Conservation (phyloP, 257 asterid genomes). For the Nicotiana paniculata region DNA sequence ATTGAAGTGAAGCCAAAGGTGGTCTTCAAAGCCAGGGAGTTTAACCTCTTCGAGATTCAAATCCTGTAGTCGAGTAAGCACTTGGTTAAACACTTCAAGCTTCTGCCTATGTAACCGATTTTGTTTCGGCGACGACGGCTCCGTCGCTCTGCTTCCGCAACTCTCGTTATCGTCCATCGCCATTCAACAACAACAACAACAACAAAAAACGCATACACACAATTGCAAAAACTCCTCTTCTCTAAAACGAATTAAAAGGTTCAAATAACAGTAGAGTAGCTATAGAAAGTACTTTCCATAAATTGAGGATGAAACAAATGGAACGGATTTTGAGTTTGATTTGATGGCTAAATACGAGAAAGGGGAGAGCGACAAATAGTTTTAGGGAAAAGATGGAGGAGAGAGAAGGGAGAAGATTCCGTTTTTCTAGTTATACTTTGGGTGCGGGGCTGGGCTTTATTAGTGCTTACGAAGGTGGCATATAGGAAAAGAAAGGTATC, state of each 20-base stretch:
- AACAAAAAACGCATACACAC: background rate
- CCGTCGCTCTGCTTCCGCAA: constrained; percentile 44
- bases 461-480: constrained; percentile 11
- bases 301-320: background rate
- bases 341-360: constrained; percentile 3
- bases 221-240: background rate
- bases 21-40: constrained; percentile 46
- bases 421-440: constrained; percentile 2
- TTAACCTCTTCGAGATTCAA: constrained; percentile 34
- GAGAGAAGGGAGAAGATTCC: constrained; percentile 9
- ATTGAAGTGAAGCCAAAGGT: constrained; percentile 49
- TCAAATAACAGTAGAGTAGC: background rate
- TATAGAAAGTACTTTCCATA: background rate
- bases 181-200: background rate
- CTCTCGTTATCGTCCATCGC: constrained; percentile 40
- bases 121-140: constrained; percentile 32
- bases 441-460: background rate
- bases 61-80: constrained; percentile 34
- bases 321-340: background rate
- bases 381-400: background rate
- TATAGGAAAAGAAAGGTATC: background rate
- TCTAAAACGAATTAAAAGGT: background rate
- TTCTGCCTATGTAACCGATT: constrained; percentile 30
- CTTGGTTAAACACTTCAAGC: constrained; percentile 34
- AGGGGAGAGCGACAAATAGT: background rate